Evolutionary conservation across 2,329 filamentous ascomycete species (phyloP), one percentile per base, ranked within the genome.

Genomic region (Aspergillus pseudoviridinutans): DNA sequence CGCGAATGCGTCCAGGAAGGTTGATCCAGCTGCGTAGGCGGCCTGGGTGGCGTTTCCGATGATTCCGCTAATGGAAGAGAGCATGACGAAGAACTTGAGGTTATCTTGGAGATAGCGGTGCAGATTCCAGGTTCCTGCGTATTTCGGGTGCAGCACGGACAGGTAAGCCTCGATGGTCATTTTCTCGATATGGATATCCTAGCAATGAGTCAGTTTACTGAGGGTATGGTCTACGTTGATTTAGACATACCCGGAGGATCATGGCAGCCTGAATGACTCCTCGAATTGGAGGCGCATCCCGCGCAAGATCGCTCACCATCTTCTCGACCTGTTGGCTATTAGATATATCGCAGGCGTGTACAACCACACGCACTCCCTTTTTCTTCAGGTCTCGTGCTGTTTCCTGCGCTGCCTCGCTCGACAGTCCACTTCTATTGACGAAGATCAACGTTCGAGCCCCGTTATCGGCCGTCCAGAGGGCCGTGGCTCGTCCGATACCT

Each of bases 361-460:
- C 61, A 1, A 60, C 52, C 1, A 64, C 62, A 17, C 53, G 57
- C 3, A 64, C 55, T 6, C 65, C 68, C 17, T 58, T 55, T 14
- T 62, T 25, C 51, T 54, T 28, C 20, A 72, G 51, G 3, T 57
- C 57, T 64, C 58, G 50, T 55, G 61, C 2, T 44, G 53, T 14
- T 58, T 55, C 8, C 66, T 65, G 7, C 62, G 68, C 9, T 66
- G 64, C 24, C 0, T 24, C 24, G 1, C 38, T 58, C 5, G 60
- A 57, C 4, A 53, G 22, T 7, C 66, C 67, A 44, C 74, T 79
- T 49, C 84, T 76, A 10, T 80, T 84, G 1, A 86, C 58, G 50
- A 86, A 81, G 6, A 80, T 77, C 3, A 87, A 55, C 54, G 80
- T 71, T 28, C 71, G 76, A 0, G 79, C 84, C 1, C 85, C 84